These are phyloP conservation scores for Phycomyces nitens DNA, from an alignment of 192 early-diverging fungal genomes.

Conservation along the genomic window DNA sequence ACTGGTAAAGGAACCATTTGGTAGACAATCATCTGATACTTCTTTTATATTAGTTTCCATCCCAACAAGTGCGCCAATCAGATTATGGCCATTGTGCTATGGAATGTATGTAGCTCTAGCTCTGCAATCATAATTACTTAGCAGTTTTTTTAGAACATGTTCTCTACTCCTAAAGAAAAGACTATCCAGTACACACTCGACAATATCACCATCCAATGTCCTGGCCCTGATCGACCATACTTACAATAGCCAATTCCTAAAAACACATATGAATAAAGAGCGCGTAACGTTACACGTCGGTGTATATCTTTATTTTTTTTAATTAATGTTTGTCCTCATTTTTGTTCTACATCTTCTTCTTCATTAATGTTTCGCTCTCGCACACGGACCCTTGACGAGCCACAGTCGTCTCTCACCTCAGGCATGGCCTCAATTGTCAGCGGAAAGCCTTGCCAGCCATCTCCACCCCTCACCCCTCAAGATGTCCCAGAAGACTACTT, in stretches of 20 bases:
- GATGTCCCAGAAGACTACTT: background rate
- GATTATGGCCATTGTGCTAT: slow-evolving; percentile 48
- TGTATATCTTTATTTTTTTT: background rate
- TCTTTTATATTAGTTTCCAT: slow-evolving; percentile 41
- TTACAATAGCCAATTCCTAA: slow-evolving; percentile 22
- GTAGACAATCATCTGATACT: slow-evolving; percentile 1
- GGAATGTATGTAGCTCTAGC: slow-evolving; percentile 40
- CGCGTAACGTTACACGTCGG: background rate
- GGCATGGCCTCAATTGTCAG: slow-evolving; percentile 20
- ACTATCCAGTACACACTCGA: slow-evolving; percentile 25
- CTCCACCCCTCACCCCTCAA: slow-evolving; percentile 1
- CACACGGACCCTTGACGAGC: slow-evolving; percentile 5
- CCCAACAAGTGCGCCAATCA: slow-evolving; percentile 57
- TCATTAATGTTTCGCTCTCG: slow-evolving; percentile 5
- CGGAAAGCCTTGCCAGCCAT: background rate
- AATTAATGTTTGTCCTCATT: slow-evolving; percentile 1
- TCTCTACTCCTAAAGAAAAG: slow-evolving; percentile 36
- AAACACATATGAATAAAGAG: background rate
- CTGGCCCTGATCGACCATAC: slow-evolving; percentile 34
- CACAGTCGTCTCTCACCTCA: slow-evolving; percentile 15
- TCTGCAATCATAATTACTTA: background rate
- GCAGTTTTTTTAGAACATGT: slow-evolving; percentile 40
- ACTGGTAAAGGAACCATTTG: slow-evolving; percentile 35
- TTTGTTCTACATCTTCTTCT: slow-evolving; percentile 3
- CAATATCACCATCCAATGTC: slow-evolving; percentile 40